Percentiles rank a stretch among this genome's conserved stretches.
phyloP scores from a whole-genome alignment of 1,284 basidiomycete genomes.

The Cystobasidium pallidum region DNA sequence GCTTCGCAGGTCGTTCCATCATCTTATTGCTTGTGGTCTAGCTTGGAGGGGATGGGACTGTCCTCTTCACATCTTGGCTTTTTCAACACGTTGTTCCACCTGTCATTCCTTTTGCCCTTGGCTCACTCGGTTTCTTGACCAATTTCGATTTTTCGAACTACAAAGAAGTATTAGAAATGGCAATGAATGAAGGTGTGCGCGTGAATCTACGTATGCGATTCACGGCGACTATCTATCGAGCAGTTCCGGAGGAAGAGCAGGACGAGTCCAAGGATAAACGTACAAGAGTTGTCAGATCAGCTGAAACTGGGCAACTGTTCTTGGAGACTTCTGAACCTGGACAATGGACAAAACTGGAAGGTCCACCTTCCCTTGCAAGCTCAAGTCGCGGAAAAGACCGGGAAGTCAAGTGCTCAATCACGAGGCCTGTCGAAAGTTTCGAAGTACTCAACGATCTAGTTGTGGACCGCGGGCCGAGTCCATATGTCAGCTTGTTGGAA shows the following conservation, averaged over 20 bases:
- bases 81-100: constrained; percentile 98
- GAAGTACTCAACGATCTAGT: constrained; percentile 98
- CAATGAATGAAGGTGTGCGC: constrained; percentile 88
- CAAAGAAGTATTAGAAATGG: constrained; percentile 82
- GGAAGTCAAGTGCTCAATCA: constrained; percentile 97
- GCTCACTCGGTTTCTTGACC: constrained; percentile 96
- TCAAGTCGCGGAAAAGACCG: constrained; percentile 69
- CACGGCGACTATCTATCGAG: constrained; percentile 95
- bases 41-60: constrained; percentile 97
- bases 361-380: constrained; percentile 57
- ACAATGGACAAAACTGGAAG: constrained; percentile 93
- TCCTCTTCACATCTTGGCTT: constrained; percentile 98
- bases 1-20: too few species aligned
- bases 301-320: constrained; percentile 88
- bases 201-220: constrained; percentile 99
- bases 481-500: constrained; percentile 93
- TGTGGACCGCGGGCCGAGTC: constrained; percentile 95
- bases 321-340: constrained; percentile 84
- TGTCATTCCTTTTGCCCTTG: constrained; percentile 95
- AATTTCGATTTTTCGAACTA: constrained; percentile 95
- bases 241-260: constrained; percentile 69
- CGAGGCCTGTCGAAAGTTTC: constrained; percentile 91
- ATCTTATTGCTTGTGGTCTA: constrained; percentile 58
- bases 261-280: constrained; percentile 55
- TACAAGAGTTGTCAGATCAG: constrained; percentile 77